Conservation (phyloP, 2,329 filamentous ascomycete genomes). For the Sporothrix luriei region DNA sequence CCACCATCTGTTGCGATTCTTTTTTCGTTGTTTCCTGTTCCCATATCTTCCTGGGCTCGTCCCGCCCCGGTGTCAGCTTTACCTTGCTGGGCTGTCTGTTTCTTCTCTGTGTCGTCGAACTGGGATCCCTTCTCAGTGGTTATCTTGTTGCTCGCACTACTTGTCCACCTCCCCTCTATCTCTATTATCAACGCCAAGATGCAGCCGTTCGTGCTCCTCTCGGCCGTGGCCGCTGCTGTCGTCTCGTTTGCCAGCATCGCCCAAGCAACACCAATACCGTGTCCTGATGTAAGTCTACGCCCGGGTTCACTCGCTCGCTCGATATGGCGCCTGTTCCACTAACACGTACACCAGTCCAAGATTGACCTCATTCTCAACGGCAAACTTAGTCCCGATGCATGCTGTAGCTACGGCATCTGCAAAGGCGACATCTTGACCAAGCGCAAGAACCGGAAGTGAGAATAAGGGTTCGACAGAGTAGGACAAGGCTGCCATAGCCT, state of each 20-base stretch:
- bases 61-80: too few species aligned
- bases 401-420: conserved; percentile 59
- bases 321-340: not conserved
- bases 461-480: not conserved
- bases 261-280: conserved; percentile 45
- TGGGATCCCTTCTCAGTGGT: not conserved
- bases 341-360: conserved; percentile 39
- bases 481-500: not conserved
- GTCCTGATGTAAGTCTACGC: conserved; percentile 44
- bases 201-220: conserved; percentile 39
- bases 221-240: conserved; percentile 36
- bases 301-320: not conserved
- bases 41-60: conserved; percentile 13
- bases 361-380: conserved; percentile 53
- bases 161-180: not conserved
- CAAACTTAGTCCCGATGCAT: conserved; percentile 51
- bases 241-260: conserved; percentile 39
- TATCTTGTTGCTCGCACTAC: not conserved
- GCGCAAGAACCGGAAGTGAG: conserved; percentile 18
- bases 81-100: conserved; percentile 10
- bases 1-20: conserved; percentile 7
- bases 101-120: not conserved
- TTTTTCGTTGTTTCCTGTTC: not conserved
- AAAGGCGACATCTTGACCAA: conserved; percentile 53
- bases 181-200: conserved; percentile 32